phyloP scores from a whole-genome alignment of 1,284 basidiomycete genomes.

The Tilletiaria anomala region DNA sequence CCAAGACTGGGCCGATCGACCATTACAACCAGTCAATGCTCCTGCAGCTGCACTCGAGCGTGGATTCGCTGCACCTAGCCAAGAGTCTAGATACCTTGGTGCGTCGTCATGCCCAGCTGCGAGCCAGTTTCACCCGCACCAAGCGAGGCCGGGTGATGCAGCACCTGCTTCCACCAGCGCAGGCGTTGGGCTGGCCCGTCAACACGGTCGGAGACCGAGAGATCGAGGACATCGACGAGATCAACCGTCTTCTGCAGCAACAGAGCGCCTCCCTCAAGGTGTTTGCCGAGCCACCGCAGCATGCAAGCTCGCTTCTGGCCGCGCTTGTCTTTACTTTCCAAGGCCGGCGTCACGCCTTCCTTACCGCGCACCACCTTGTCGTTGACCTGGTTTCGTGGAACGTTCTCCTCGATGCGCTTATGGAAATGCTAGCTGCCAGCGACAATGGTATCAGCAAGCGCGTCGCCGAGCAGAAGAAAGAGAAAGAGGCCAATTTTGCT shows the following conservation, averaged over 20 bases:
- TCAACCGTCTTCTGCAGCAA: conserved; percentile 34
- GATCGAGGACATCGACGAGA: conserved; percentile 8
- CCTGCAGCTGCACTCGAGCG: neutral
- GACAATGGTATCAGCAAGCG: neutral
- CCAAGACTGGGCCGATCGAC: neutral
- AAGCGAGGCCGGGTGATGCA: too few species aligned
- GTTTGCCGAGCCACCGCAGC: too few species aligned
- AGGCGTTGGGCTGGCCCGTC: too few species aligned
- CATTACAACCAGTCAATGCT: conserved; percentile 1
- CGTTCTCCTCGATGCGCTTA: neutral
- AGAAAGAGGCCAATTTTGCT: neutral
- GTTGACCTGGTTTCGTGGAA: neutral
- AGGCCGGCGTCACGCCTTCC: too few species aligned
- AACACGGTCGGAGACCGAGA: too few species aligned
- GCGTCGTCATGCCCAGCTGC: too few species aligned
- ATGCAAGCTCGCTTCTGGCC: too few species aligned
- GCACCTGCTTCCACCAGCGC: too few species aligned
- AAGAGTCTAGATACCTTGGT: too few species aligned
- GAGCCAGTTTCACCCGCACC: too few species aligned
- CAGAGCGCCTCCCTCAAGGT: too few species aligned
- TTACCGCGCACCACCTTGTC: neutral
- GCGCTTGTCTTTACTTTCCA: too few species aligned
- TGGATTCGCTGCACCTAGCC: neutral
- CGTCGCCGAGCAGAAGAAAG: neutral
- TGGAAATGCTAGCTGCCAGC: neutral